Base-by-base conservation (phyloP, 2,329 filamentous ascomycete species). In the Colletotrichum cuscutae region DNA sequence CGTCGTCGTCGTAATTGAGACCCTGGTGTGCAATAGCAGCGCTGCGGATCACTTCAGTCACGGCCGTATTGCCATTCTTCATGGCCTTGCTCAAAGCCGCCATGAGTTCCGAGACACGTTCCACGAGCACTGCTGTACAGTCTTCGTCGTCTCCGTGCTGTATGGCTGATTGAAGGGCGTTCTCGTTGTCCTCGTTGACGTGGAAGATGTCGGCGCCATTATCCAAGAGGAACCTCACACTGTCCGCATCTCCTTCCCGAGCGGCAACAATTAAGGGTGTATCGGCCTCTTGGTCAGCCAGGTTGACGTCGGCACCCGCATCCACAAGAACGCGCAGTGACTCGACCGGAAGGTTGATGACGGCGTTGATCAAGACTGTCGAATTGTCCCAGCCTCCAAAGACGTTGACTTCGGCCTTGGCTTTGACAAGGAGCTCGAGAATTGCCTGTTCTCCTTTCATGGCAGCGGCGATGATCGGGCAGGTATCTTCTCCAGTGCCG, bases 241-340 rank as follows among this genome's bases (percentile, higher is more conserved):
- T 79, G 19, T 80, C 79, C 0, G 75, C 67, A 30, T 85, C 82
- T 1, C 80, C 81, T 46, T 75, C 75, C 11, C 69, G 71, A 0
- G 83, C 78, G 4, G 83, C 82, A 0, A 81, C 74, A 8, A 85
- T 84, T 1, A 85, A 77, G 1, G 84, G 81, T 0, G 83, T 83
- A 49, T 84, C 79, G 11, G 82, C 79, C 5, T 82, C 78, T 2
- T 78, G 70, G 35, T 81, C 81, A 0, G 78, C 70, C 4, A 81
- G 76, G 52, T 84, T 82, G 35, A 85, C 82, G 59, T 84, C 78
- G 0, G 83, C 83, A 0, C 83, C 81, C 0, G 80, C 80, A 13
- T 82, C 78, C 4, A 84, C 77, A 3, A 84, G 72, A 4, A 79
- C 63, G 24, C 78, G 76, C 1, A 84, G 68, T 0, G 81, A 80